Evolutionary conservation across 371 early-diverging fungal species (phyloP).

Genomic region (Mortierella sp.): DNA sequence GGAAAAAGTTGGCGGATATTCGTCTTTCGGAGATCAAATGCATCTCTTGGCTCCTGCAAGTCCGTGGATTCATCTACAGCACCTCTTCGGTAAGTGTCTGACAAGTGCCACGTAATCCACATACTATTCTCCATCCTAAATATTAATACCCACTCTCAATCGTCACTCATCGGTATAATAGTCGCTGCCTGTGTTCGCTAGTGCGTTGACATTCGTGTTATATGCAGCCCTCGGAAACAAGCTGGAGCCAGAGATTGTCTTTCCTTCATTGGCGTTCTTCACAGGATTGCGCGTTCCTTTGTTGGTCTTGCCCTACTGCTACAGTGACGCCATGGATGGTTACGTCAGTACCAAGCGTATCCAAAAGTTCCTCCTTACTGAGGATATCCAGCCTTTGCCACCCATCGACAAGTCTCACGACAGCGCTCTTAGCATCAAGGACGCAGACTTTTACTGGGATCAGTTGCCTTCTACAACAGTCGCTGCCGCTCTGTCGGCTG

Average conservation of each 20-base stretch:
- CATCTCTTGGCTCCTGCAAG: slow-evolving; percentile 29
- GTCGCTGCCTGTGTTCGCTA: slow-evolving; percentile 68
- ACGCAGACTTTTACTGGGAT: slow-evolving; percentile 76
- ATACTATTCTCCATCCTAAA: not conserved
- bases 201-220: slow-evolving; percentile 56
- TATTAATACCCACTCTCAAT: not conserved
- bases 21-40: slow-evolving; percentile 35
- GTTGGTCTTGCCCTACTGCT: slow-evolving; percentile 74
- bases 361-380: slow-evolving; percentile 67
- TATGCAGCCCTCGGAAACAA: slow-evolving; percentile 56
- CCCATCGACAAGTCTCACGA: slow-evolving; percentile 50
- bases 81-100: slow-evolving; percentile 36
- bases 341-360: slow-evolving; percentile 75
- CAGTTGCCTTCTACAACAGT: slow-evolving; percentile 12
- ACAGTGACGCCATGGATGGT: slow-evolving; percentile 71
- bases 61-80: slow-evolving; percentile 52
- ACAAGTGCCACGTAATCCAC: not conserved
- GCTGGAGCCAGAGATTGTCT: slow-evolving; percentile 55
- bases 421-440: slow-evolving; percentile 53
- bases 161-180: slow-evolving; percentile 28
- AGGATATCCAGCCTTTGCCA: slow-evolving; percentile 65
- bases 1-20: slow-evolving; percentile 33
- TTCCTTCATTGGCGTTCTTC: slow-evolving; percentile 62
- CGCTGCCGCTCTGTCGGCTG: not conserved
- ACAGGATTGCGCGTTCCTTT: slow-evolving; percentile 71